Conservation (phyloP, 2,329 filamentous ascomycete species). For the Clonostachys rosea region DNA sequence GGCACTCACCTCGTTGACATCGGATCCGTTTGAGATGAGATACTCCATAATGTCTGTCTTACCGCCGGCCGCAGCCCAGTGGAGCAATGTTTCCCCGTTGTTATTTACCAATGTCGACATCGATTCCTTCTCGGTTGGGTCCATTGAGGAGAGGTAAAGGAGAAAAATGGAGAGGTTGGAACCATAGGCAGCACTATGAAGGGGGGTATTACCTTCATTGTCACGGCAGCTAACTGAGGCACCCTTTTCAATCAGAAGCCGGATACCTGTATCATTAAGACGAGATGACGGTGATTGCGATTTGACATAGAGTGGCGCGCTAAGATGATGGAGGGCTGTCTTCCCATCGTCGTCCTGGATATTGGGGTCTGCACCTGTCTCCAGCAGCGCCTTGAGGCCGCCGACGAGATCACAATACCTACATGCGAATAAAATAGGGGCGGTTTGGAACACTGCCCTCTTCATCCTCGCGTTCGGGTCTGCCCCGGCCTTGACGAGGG, state of each 20-base stretch:
- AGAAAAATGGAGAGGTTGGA: not conserved
- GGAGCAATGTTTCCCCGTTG: constrained; percentile 15
- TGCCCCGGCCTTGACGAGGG: not conserved
- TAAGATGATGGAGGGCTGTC: constrained; percentile 13
- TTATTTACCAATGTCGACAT: constrained; percentile 5
- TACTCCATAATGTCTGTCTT: constrained; percentile 9
- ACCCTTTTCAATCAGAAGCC: constrained; percentile 10
- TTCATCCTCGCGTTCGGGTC: not conserved
- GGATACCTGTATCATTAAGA: constrained; percentile 5
- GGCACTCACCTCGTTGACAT: constrained; percentile 11
- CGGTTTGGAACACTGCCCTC: not conserved
- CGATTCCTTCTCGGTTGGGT: not conserved
- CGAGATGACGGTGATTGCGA: not conserved
- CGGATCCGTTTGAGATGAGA: constrained; percentile 6
- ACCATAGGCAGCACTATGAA: constrained; percentile 10
- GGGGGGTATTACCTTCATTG: constrained; percentile 11
- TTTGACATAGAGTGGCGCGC: not conserved
- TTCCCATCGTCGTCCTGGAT: constrained; percentile 1
- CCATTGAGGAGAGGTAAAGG: not conserved
- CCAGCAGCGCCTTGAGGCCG: constrained; percentile 12
- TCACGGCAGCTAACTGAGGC: constrained; percentile 9
- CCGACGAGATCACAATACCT: constrained; percentile 4
- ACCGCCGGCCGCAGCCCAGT: constrained; percentile 17
- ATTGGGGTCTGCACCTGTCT: constrained; percentile 16
- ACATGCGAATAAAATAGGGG: not conserved